phyloP scores from a whole-genome alignment of 2,329 filamentous ascomycete species.

The Trichoderma sp. region DNA sequence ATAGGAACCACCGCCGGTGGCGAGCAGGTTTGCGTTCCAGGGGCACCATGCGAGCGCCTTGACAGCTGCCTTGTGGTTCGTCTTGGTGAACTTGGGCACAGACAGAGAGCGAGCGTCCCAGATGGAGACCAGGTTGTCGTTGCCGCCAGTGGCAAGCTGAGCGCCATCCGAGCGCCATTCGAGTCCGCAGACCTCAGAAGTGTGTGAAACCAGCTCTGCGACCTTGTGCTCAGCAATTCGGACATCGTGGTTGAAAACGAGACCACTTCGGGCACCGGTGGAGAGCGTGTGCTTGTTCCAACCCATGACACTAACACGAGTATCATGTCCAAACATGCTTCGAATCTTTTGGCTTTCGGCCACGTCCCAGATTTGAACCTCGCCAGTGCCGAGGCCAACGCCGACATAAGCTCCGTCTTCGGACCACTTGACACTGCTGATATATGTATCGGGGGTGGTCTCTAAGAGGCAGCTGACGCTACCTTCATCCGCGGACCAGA shows the following conservation, averaged over 20 bases:
- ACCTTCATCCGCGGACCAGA: constrained; percentile 96
- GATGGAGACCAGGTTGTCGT: constrained; percentile 98
- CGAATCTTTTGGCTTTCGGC: constrained; percentile 93
- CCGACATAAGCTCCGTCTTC: constrained; percentile 95
- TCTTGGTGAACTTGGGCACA: constrained; percentile 98
- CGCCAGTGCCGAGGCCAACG: constrained; percentile 90
- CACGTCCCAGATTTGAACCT: constrained; percentile 99
- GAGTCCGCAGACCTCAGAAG: constrained; percentile 94
- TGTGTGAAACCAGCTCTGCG: constrained; percentile 94
- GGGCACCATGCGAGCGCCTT: constrained; percentile 99
- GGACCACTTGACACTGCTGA: constrained; percentile 99
- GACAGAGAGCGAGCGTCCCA: constrained; percentile 95
- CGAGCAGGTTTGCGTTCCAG: constrained; percentile 96
- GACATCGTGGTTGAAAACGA: constrained; percentile 98
- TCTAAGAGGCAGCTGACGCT: constrained; percentile 87
- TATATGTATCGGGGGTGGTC: constrained; percentile 85
- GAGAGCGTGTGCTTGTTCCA: constrained; percentile 99
- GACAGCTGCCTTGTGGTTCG: constrained; percentile 97
- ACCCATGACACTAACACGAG: constrained; percentile 95
- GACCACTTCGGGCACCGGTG: constrained; percentile 88
- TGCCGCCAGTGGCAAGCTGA: constrained; percentile 95
- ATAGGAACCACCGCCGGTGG: constrained; percentile 93
- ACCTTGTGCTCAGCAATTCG: constrained; percentile 98
- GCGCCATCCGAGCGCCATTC: constrained; percentile 97
- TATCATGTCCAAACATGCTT: constrained; percentile 98